These are phyloP conservation scores for Phlyctochytrium bullatum DNA, from an alignment of 192 early-diverging fungal species.

Conservation along the genomic window DNA sequence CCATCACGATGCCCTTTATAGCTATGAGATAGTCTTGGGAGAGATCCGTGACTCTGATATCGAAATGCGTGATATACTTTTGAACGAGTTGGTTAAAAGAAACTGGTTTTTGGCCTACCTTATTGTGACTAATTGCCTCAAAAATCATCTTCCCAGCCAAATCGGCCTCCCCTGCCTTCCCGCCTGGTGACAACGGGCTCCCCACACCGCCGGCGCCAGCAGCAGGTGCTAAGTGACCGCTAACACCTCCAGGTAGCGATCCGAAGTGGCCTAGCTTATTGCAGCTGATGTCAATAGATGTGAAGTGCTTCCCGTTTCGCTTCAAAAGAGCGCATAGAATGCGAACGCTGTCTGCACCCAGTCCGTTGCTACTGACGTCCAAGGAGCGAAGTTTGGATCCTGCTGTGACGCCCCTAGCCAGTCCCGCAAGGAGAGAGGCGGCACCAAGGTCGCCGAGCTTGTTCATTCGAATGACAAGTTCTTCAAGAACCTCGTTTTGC, in stretches of 20 bases:
- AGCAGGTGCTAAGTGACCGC: neutral
- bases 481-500: constrained; percentile 26
- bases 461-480: constrained; percentile 41
- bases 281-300: constrained; percentile 43
- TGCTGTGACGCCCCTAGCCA: constrained; percentile 19
- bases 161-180: constrained; percentile 27
- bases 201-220: constrained; percentile 5
- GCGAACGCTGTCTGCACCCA: constrained; percentile 28
- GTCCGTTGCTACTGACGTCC: constrained; percentile 38
- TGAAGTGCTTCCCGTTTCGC: constrained; percentile 27
- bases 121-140: constrained; percentile 55
- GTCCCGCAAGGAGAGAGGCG: constrained; percentile 21
- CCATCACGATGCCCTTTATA: constrained; percentile 50
- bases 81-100: neutral
- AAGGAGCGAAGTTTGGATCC: constrained; percentile 15
- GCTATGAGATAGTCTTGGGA: constrained; percentile 45
- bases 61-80: constrained; percentile 50
- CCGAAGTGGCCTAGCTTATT: constrained; percentile 40
- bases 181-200: neutral
- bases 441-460: constrained; percentile 39
- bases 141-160: constrained; percentile 45
- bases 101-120: constrained; percentile 31
- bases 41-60: constrained; percentile 47
- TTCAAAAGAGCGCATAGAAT: constrained; percentile 32
- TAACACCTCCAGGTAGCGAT: neutral